Base-by-base conservation (phyloP, 306 rosid species). In the Cucurbita ficifolia region DNA sequence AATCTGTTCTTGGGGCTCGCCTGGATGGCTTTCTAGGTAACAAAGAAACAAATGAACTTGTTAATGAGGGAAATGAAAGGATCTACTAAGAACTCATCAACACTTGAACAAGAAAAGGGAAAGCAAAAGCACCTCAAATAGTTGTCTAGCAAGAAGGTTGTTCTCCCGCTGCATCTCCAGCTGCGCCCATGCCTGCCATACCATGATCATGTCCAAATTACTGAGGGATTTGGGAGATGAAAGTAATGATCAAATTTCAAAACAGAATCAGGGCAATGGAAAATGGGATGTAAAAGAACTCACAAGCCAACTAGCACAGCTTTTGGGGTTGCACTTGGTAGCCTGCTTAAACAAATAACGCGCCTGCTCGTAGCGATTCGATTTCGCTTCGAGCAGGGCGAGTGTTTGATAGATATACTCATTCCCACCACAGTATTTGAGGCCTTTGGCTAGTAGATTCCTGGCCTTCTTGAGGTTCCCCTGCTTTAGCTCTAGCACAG, bases 301-400 rank as follows among this genome's bases (percentile, higher is more conserved):
- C 85, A 94, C 98, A 79, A 94, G 97, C 98, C 98, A 94, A 80
- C 98, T 86, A 59, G 97, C 98, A 84, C 98, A 94, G 85, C 97
- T 94, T 42, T 82, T 87, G 59, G 97, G 89, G 82, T 94, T 94
- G 77, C 87, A 89, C 75, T 82, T 90, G 48, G 97, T 90, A 68
- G 97, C 98, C 86, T 90, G 96, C 78, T 78, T 85, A 80, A 94
- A 90, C 55, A 90, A 80, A 80, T 84, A 90, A 16, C 90, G 88
- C 81, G 98, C 98, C 86, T 88, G 94, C 80, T 89, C 90, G 70
- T 77, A 79, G 59, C 98, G 88, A 50, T 85, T 86, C 7, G 97
- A 91, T 81, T 79, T 85, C 76, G 87, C 97, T 82, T 94, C 98
- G 18, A 94, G 90, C 83, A 86, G 56, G 18, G 98, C 98, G 64